Evolutionary conservation across 331 rosid genomes (phyloP), one percentile per base, ranked within the genome.

Genomic region (Ulmus americana): DNA sequence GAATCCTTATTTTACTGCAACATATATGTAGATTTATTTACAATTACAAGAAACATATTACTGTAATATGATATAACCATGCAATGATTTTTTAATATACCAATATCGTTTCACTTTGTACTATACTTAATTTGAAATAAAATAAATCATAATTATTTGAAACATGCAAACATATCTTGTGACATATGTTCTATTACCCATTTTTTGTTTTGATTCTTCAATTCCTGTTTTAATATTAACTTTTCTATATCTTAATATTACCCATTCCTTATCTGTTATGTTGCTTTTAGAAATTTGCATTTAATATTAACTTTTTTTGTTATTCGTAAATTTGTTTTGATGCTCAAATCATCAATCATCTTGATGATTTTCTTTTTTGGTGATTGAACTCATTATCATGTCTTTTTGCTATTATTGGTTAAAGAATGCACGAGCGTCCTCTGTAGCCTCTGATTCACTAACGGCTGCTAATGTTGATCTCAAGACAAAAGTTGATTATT

Each of bases 401-500:
- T 43, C 13, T 60, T 28, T 38, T 22, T 44, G 12, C 47, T 58
- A 15, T 70, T 51, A 44, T 14, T 59, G 39, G 10, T 16, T 46
- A 48, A 61, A 79, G 79, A 71, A 45, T n/a, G 68, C 77, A 22
- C 10, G 45, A 40, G 51, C 13, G 13, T 55, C 67, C 15, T 39
- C 53, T 48, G 71, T 51, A n/a, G 77, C 55, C 39, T 62, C 83
- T 8, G 74, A 65, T 12, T 16, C 67, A 28, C 72, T 61, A n/a
- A 14, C 41, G 6, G 73, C 53, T 39, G 79, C 46, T 11, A 72
- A 71, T 60, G 87, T 55, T 66, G 90, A 79, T 13, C 80, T 89
- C 42, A 78, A 39, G 80, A 73, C 81, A 83, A 86, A 84, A 60
- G 85, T 86, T 14, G 95, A 86, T 52, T 80, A 74, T 68, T 77